Evolutionary conservation across 2,329 filamentous ascomycete genomes (phyloP).

Genomic region (Ilyonectria sp.): DNA sequence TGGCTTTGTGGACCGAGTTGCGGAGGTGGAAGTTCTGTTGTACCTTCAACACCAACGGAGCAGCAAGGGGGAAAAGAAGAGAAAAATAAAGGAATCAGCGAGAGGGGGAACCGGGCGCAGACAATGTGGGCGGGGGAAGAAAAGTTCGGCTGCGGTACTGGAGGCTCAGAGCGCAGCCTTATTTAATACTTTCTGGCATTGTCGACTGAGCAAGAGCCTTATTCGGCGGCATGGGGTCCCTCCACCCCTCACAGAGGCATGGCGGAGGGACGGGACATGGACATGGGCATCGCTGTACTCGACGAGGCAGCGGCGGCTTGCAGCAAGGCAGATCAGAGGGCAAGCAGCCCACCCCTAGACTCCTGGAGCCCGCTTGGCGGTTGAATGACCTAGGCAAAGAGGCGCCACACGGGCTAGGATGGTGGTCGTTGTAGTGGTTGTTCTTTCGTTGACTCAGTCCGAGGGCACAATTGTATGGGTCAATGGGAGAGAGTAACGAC

Average conservation of each 20-base stretch:
- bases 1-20: not conserved
- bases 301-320: conserved; percentile 18
- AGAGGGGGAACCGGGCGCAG: not conserved
- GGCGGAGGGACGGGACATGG: not conserved
- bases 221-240: not conserved
- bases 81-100: conserved; percentile 3
- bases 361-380: conserved; percentile 1
- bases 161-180: conserved; percentile 19
- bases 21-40: conserved; percentile 27
- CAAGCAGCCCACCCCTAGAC: not conserved
- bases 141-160: not conserved
- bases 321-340: conserved; percentile 14
- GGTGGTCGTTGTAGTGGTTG: not conserved
- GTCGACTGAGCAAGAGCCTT: not conserved
- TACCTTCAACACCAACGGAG: conserved; percentile 18
- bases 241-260: not conserved
- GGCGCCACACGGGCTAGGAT: not conserved
- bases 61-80: conserved; percentile 1
- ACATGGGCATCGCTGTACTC: not conserved
- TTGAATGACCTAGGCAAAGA: conserved; percentile 6
- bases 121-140: not conserved
- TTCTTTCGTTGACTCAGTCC: not conserved
- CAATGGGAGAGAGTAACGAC: not conserved
- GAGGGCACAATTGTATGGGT: not conserved
- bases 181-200: conserved; percentile 15